Evolutionary conservation across 345 rosid genomes (phyloP), one percentile per base, ranked within the genome.

Genomic region (Punica granatum): DNA sequence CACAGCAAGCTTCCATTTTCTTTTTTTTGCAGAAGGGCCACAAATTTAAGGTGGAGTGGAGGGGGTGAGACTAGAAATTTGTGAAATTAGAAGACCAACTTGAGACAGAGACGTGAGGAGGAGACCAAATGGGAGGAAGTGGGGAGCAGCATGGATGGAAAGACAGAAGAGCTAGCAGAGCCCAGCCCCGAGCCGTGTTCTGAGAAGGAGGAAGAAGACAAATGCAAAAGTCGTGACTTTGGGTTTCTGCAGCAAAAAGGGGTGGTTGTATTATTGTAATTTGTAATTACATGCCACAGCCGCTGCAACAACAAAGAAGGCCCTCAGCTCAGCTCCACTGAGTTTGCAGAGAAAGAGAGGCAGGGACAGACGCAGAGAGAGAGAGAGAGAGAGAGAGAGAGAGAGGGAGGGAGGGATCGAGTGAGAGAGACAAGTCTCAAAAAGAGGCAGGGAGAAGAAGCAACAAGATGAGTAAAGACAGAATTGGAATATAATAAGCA

Each of bases 1-100:
- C 87, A 84, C 96, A 90, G 76, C 83, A 80, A 78, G 68, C 76
- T 70, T 81, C 87, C 97, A 90, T 90, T 76, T 11, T 26, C 25
- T 28, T 26, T 3, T 6, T 44, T 44, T 11, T 10, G 16, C 19
- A 26, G 33, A 56, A 56, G 26, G 61, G 31, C 25, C 75, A 81
- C 73, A 67, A 68, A 63, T 75, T 67, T 8, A 60, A 70, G 48
- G 48, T 68, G 73, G 76, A 58, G 49, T 4, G 30, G 39, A 64
- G 44, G 69, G 60, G 64, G 43, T 14, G 41, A 35, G 28, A 26
- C 15, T 3, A 9, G 13, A 34, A 16, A 19, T 54, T 59, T 32
- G 28, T 15, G 66, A 34, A 37, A 16, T 61, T 54, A 59, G 65
- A 72, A 60, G 46, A 67, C 43, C 74, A 67, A 75, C 56, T 46